A percentile compares a stretch with the other conserved stretches of the same genome.
These are phyloP conservation scores for Ophiostoma perfectum DNA, from an alignment of 2,329 filamentous ascomycete genomes.

Conservation along the genomic window DNA sequence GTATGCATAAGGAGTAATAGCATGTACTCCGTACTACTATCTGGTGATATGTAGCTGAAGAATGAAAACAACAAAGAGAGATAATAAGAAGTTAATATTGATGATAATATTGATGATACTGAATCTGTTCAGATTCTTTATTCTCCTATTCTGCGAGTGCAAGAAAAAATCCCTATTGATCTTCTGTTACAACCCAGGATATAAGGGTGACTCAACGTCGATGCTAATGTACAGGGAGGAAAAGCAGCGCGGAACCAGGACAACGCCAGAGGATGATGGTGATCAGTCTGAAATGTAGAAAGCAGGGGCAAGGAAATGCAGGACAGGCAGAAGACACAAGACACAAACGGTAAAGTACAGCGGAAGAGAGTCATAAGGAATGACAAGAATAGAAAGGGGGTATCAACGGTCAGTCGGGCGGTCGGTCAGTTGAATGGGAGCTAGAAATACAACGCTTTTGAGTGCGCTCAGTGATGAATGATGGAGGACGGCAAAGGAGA, in stretches of 20 bases:
- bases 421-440: conserved; percentile 12
- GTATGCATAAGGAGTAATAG: too few relatives aligned
- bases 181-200: not conserved
- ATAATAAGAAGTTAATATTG: not conserved
- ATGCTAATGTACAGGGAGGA: not conserved
- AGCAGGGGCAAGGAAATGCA: not conserved
- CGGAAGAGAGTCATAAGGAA: not conserved
- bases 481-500: not conserved
- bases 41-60: too few relatives aligned
- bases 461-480: not conserved
- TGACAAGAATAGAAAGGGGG: conserved; percentile 10
- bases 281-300: not conserved
- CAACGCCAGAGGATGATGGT: not conserved
- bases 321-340: not conserved
- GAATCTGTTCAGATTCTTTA: not conserved
- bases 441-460: conserved; percentile 13
- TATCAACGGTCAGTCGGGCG: conserved; percentile 15
- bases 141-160: not conserved
- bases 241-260: not conserved
- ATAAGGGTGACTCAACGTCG: not conserved
- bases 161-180: conserved; percentile 3
- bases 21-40: too few relatives aligned
- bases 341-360: not conserved
- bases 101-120: not conserved
- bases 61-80: not conserved